Base-by-base conservation (phyloP, 2,329 filamentous ascomycete species). In the Simplicillium aogashimaense region DNA sequence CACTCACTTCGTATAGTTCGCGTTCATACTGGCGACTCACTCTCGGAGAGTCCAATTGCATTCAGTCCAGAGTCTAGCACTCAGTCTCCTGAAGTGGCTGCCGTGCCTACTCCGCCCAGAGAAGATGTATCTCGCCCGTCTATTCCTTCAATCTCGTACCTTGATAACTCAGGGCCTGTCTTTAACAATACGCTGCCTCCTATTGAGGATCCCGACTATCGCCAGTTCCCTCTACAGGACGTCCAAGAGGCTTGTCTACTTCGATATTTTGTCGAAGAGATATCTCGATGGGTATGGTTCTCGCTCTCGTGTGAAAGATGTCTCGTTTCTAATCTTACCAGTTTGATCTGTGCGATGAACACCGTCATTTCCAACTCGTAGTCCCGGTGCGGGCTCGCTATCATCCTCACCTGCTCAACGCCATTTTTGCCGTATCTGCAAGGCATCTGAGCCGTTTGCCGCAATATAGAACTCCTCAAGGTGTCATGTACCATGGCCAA, bases 271-370 rank as follows among this genome's bases (percentile, higher is more conserved):
- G 52, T 62, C 9, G 60, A 64, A 20, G 60, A 64, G 36, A 50
- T 64, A 10, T 62, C 61, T 8, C 59, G 60, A 36, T 64, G 61
- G 61, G 61, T 64, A 52, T 37, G 47, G 13, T 39, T 15, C 6
- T 3, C 2, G 9, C 17, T 6, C 9, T 5, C 14, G 10, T n/a
- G 9, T 28, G 34, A 9, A 7, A 29, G n/a, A 2, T 13, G 2
- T 3, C 9, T 16, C n/a, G n/a, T 25, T 7, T 9, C 14, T 4
- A 16, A 8, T 16, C 4, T 28, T 7, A 29, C 10, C 30, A 64
- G 61, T 59, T 65, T 41, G 61, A 65, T 25, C 50, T 65, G 1
- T 64, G 61, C 14, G 61, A 65, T n/a, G 58, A 61, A 13, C 50
- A 57, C 29, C 47, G 61, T 5, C 61, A 65, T 33, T 65, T 65